Conservation (phyloP, 495 filamentous ascomycete species). For the Hyaloscypha finlandica region DNA sequence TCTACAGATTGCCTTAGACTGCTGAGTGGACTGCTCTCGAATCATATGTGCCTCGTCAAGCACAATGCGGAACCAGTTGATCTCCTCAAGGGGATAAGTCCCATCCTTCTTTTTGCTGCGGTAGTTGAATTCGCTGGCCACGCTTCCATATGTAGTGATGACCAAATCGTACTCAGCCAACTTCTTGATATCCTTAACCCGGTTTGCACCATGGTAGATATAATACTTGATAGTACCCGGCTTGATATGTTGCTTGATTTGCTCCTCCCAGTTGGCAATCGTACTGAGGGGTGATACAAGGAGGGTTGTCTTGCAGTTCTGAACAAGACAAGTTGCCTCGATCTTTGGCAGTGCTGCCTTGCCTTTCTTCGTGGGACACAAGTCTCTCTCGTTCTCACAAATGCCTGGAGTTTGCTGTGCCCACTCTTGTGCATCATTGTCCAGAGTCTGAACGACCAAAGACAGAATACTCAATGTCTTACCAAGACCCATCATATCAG, state of each 20-base stretch:
- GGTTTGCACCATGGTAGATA: constrained; percentile 80
- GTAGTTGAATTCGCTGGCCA: constrained; percentile 73
- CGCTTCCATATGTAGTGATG: constrained; percentile 87
- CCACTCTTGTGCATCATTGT: constrained; percentile 59
- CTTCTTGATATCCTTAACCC: constrained; percentile 64
- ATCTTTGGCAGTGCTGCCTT: constrained; percentile 27
- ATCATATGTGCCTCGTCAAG: constrained; percentile 96
- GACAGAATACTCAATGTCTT: constrained; percentile 91
- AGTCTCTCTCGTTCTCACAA: constrained; percentile 33
- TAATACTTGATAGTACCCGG: constrained; percentile 62
- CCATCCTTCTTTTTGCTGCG: constrained; percentile 59
- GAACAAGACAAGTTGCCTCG: constrained; percentile 46
- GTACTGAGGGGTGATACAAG: constrained; percentile 88
- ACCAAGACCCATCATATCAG: constrained; percentile 97
- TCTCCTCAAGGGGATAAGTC: constrained; percentile 66
- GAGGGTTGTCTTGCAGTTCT: constrained; percentile 79
- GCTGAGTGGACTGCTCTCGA: constrained; percentile 75
- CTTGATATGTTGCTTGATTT: constrained; percentile 79
- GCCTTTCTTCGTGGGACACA: constrained; percentile 22
- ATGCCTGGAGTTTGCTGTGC: constrained; percentile 38
- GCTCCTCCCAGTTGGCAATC: constrained; percentile 88
- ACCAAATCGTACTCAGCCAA: constrained; percentile 78
- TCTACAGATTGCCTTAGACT: constrained; percentile 82
- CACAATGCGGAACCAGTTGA: constrained; percentile 93
- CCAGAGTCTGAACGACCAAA: constrained; percentile 63